These are phyloP conservation scores for Magnolia changhungtana DNA, from an alignment of 164 flowering plant genomes.

Conservation along the genomic window DNA sequence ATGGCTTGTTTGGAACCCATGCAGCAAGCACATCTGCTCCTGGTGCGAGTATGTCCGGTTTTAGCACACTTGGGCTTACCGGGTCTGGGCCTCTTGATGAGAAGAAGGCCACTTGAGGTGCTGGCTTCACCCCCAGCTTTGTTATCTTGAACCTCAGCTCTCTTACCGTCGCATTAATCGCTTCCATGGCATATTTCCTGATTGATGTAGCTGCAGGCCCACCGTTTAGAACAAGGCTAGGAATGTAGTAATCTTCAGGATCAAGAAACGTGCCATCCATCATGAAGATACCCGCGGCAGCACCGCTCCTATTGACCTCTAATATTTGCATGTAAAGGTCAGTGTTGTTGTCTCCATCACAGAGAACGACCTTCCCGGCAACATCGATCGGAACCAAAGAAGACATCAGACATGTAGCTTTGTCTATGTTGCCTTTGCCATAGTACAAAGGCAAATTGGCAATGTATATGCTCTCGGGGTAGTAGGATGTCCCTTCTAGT, in stretches of 20 bases:
- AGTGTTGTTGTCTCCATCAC: constrained; percentile 1
- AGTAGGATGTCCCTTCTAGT: constrained; percentile 24
- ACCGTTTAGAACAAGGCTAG: constrained; percentile 13
- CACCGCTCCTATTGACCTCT: constrained; percentile 20
- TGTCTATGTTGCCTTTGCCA: constrained; percentile 15
- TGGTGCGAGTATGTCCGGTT: constrained; percentile 35
- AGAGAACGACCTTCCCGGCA: constrained; percentile 27
- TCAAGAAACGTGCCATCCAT: background rate
- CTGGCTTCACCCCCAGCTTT: constrained; percentile 20
- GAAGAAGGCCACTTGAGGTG: constrained; percentile 32
- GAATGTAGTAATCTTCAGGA: constrained; percentile 17
- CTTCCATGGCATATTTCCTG: constrained; percentile 9
- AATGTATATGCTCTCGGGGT: constrained; percentile 21
- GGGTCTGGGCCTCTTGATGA: constrained; percentile 32
- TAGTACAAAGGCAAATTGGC: constrained; percentile 21
- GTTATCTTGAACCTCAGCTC: constrained; percentile 23
- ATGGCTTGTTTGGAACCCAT: constrained; percentile 16
- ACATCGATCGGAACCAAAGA: constrained; percentile 23
- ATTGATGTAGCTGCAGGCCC: background rate
- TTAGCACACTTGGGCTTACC: constrained; percentile 21
- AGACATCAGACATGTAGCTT: constrained; percentile 6
- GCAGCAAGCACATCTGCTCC: constrained; percentile 37
- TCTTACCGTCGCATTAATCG: constrained; percentile 17
- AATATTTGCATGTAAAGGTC: constrained; percentile 8
- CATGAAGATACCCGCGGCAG: constrained; percentile 25